Conservation (phyloP, 192 early-diverging fungal genomes). For the Mortierella antarctica region DNA sequence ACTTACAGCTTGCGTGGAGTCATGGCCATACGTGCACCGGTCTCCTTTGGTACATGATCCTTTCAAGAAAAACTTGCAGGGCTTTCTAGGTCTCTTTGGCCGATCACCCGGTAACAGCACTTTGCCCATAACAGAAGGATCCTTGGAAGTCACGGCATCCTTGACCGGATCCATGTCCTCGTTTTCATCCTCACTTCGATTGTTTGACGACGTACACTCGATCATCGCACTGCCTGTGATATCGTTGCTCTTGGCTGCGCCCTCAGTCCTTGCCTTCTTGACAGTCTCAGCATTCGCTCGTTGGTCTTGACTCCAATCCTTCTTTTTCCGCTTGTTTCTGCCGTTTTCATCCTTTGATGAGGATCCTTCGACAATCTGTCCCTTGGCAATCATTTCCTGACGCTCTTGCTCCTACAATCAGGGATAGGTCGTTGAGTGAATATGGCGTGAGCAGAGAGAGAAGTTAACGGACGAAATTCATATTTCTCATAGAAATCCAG, state of each 20-base stretch:
- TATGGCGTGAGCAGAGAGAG: too few relatives aligned
- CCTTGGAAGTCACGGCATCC: slow-evolving; percentile 62
- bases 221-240: not conserved
- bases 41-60: slow-evolving; percentile 58
- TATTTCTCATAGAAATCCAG: not conserved
- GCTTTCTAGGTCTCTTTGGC: slow-evolving; percentile 4
- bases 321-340: slow-evolving; percentile 13
- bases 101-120: slow-evolving; percentile 28
- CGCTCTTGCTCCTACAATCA: slow-evolving; percentile 31
- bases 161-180: slow-evolving; percentile 60
- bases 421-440: too few relatives aligned
- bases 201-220: not conserved
- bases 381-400: slow-evolving; percentile 51
- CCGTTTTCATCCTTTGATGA: slow-evolving; percentile 3
- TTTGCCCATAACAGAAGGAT: slow-evolving; percentile 53
- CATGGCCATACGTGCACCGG: slow-evolving; percentile 58
- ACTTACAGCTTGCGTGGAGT: slow-evolving; percentile 32
- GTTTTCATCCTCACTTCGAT: slow-evolving; percentile 19
- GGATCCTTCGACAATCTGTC: slow-evolving; percentile 30
- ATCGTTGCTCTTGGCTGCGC: not conserved
- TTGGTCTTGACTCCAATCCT: slow-evolving; percentile 14
- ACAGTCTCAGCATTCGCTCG: not conserved
- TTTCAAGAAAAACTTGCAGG: slow-evolving; percentile 58
- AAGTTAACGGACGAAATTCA: not conserved
- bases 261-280: not conserved